Base-by-base conservation (phyloP, 1,284 basidiomycete species). In the Pseudozyma thailandica region DNA sequence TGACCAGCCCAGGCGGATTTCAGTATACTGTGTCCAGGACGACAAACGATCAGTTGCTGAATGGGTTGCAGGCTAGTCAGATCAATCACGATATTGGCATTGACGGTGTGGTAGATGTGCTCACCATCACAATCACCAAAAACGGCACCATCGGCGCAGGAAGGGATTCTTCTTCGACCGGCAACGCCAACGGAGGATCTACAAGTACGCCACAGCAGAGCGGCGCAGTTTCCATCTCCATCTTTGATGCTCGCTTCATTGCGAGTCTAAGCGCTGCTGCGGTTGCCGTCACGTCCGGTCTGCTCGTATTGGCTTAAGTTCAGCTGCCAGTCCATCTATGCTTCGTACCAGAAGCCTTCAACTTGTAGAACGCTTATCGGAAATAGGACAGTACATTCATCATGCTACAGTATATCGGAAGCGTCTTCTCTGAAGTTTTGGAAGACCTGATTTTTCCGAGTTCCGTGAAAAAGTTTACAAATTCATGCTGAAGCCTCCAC, bases 51-150 rank as follows among this genome's bases (percentile, higher is more conserved):
- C 35, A 60, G 18, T 50, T 78, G 10, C 43, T 80, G n/a, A 58
- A 44, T 18, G 59, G 64, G 2, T 26, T 76, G 18, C 35, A 45
- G 18, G 47, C 66, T 1, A 70, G 51, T 37, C 61, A 75, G 49
- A 73, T 82, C 65, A 82, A 82, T 54, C 79, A 82, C 60, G 59
- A 55, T 16, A 81, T 82, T 31, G 56, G 56, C 23, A 68, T 72
- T 15, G 79, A 82, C 37, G 78, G 76, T 23, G 49, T 50, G 1
- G 79, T 81, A 13, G 49, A 63, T 4, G 58, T 82, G 20, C 52
- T 82, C 27, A 80, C 75, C 15, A 72, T 82, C 50, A 63, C 41
- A 9, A 51, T 79, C 37, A 75, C 63, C 37, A 74, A 77, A 55
- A 73, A 65, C 12, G 76, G 76, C 21, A 72, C 61, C 18, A 55